Percentiles rank a stretch among this genome's conserved stretches.
phyloP scores from a whole-genome alignment of 805 yeast genomes.

The Yamadazyma sp. region DNA sequence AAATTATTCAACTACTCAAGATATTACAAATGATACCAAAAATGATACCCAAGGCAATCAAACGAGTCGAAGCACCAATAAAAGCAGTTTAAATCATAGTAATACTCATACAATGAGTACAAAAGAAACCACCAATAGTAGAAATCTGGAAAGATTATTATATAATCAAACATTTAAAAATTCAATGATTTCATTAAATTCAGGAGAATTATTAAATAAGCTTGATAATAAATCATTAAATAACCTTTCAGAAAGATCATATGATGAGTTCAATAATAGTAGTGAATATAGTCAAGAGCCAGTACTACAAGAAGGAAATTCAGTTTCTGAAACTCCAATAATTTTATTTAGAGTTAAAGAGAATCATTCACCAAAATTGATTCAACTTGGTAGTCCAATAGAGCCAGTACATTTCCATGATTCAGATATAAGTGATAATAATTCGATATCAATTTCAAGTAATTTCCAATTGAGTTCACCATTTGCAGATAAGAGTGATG shows the following conservation, averaged over 20 bases:
- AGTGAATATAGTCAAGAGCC: not conserved
- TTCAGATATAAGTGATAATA: constrained; percentile 13
- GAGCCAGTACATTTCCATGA: constrained; percentile 13
- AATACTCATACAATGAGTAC: constrained; percentile 1
- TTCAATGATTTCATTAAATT: constrained; percentile 8
- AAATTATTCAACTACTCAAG: not conserved
- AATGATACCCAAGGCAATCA: not conserved
- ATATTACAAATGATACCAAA: not conserved
- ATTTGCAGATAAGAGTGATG: no score
- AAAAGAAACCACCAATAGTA: constrained; percentile 9
- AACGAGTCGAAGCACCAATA: not conserved
- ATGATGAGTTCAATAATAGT: not conserved
- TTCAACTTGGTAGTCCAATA: constrained; percentile 6
- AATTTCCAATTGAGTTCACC: no score
- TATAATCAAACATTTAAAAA: not conserved
- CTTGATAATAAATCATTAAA: constrained; percentile 15
- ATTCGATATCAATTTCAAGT: no score
- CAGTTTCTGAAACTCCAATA: constrained; percentile 3
- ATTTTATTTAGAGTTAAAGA: constrained; percentile 6
- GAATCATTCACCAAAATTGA: constrained; percentile 7
- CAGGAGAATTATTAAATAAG: constrained; percentile 28
- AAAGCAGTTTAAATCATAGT: constrained; percentile 2
- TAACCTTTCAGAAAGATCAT: constrained; percentile 6
- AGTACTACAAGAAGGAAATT: not conserved
- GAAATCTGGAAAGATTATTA: constrained; percentile 5